Evolutionary conservation across 192 early-diverging fungal species (phyloP), one percentile per base, ranked within the genome.

Genomic region (Paraglomus brasilianum): DNA sequence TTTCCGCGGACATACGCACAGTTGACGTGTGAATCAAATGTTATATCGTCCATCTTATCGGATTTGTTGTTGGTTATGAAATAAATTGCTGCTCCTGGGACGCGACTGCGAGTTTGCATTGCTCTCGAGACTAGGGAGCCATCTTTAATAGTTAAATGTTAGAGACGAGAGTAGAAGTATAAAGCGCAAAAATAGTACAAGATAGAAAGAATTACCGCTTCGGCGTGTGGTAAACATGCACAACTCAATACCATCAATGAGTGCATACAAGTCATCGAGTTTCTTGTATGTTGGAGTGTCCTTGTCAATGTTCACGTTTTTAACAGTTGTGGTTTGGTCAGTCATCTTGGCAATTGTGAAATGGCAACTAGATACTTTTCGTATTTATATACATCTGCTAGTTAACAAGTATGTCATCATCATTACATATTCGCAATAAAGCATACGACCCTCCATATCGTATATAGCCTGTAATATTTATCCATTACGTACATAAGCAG

Each of bases 221-320:
- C 66, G 57, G 15, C 81, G 76, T 24, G 81, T 83, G 22, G 81
- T 83, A 61, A 83, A 64, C 80, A 83, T 83, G 30, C 75, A 77
- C 14, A 53, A 60, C 50, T 80, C 44, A 21, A 82, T 79, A 2
- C 77, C 77, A 40, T 82, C 79, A 58, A 82, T 81, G 3, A 82
- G 56, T 22, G 76, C 55, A 53, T 81, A 79, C 0, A 82, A 69
- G 17, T 82, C 81, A 19, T 74, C 74, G 14, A 81, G 44, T 46
- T 75, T 75, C 60, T 71, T 71, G 9, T 71, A 68, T 5, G 59
- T 64, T 39, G 21, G 38, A 14, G 60, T 46, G 3, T 44, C 65
- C 30, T 63, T 19, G 52, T 75, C 69, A 30, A 30, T 1, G 30
- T 30, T 30, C 3, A 30, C 30, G 30, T 30, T 30, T 30, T 30